These are phyloP conservation scores for Peronospora farinosa DNA, from an alignment of 352 stramenopile genomes.

Conservation along the genomic window DNA sequence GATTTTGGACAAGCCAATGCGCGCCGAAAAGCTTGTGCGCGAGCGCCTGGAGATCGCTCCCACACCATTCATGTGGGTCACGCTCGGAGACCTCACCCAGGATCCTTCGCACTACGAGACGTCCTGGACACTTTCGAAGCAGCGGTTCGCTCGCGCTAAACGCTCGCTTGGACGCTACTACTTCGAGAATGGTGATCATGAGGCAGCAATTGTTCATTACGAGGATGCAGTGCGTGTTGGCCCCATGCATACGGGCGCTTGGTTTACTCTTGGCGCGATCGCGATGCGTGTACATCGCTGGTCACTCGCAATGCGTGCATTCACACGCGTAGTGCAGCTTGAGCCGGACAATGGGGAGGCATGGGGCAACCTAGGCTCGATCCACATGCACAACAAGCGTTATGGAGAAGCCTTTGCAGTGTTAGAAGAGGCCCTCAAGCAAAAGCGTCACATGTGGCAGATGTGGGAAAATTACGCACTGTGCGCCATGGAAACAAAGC, in stretches of 20 bases:
- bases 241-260: constrained; percentile 87
- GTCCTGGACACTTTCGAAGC: constrained; percentile 87
- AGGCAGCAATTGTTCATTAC: constrained; percentile 75
- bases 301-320: constrained; percentile 80
- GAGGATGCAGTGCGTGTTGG: constrained; percentile 79
- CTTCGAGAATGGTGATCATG: constrained; percentile 84
- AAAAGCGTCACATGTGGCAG: constrained; percentile 88
- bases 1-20: constrained; percentile 85
- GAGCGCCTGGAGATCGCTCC: constrained; percentile 75
- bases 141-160: constrained; percentile 89
- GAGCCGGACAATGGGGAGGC: constrained; percentile 92
- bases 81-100: constrained; percentile 89
- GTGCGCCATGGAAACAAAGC: constrained; percentile 69
- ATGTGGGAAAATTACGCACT: constrained; percentile 90
- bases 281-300: constrained; percentile 87
- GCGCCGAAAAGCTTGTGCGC: constrained; percentile 87
- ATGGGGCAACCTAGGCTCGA: constrained; percentile 93
- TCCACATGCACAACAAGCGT: constrained; percentile 82
- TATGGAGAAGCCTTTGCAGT: constrained; percentile 78
- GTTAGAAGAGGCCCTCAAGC: constrained; percentile 82
- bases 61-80: constrained; percentile 92
- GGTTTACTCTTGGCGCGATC: constrained; percentile 90
- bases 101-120: constrained; percentile 88
- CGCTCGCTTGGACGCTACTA: constrained; percentile 85
- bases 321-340: constrained; percentile 91